Conservation (phyloP, 192 early-diverging fungal species). For the Paraglomus brasilianum region DNA sequence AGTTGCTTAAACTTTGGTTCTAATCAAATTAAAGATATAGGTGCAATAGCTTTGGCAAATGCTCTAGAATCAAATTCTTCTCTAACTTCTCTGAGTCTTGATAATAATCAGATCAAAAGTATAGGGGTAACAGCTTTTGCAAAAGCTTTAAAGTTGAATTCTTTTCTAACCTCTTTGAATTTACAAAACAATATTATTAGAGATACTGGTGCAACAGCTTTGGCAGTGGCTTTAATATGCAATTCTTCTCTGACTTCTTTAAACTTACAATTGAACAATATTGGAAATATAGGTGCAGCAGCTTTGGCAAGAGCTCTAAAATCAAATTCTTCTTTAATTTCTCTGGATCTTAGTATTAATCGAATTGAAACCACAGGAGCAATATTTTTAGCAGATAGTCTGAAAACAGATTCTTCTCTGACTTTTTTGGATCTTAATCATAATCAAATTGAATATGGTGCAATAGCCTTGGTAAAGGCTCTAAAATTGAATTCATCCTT, state of each 20-base stretch:
- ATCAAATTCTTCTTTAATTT: slow-evolving; percentile 5
- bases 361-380: background rate
- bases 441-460: background rate
- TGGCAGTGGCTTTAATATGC: background rate
- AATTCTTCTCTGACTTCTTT: slow-evolving; percentile 7
- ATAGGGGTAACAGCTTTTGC: background rate
- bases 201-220: background rate
- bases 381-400: background rate
- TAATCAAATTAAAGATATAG: slow-evolving; percentile 1
- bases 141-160: background rate
- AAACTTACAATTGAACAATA: background rate
- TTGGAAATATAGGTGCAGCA: background rate
- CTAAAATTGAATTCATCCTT: background rate
- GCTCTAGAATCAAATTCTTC: slow-evolving; percentile 7
- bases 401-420: background rate
- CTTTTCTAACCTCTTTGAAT: slow-evolving; percentile 1
- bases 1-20: background rate
- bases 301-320: slow-evolving; percentile 2
- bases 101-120: background rate
- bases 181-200: slow-evolving; percentile 3
- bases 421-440: background rate
- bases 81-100: background rate
- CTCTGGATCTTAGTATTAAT: background rate
- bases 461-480: background rate
- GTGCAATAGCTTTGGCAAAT: background rate